Conservation (phyloP, 257 asterid genomes). For the Solanum ahanhuiri region DNA sequence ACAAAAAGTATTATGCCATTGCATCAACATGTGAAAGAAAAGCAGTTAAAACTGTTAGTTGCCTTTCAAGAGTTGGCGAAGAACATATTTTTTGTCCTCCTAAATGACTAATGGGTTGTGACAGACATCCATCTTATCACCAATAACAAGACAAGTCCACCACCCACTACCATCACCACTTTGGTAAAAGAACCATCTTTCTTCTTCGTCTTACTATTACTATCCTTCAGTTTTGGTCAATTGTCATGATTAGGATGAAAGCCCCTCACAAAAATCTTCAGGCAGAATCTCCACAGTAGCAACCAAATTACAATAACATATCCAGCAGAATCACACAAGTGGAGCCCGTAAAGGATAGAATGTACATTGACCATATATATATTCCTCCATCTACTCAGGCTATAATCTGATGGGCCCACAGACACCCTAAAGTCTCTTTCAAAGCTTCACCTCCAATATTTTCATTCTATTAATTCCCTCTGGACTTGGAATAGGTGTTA, state of each 20-base stretch:
- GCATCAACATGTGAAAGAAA: background rate
- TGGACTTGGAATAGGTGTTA: conserved; percentile 1
- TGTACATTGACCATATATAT: background rate
- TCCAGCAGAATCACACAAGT: fast-evolving
- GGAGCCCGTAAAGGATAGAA: fast-evolving
- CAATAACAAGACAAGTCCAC: background rate
- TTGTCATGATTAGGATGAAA: conserved; percentile 5
- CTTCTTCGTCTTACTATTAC: background rate
- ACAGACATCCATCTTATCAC: conserved; percentile 1
- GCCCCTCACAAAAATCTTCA: conserved; percentile 16
- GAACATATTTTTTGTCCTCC: background rate
- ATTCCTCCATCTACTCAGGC: conserved; percentile 7
- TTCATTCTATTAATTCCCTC: conserved; percentile 2
- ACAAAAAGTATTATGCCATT: background rate
- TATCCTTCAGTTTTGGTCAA: background rate
- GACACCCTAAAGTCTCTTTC: conserved; percentile 29
- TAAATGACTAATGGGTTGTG: background rate
- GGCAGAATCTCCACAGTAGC: conserved; percentile 23
- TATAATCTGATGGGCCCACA: conserved; percentile 19
- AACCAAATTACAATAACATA: background rate
- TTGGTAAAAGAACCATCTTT: background rate
- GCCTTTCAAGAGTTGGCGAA: background rate
- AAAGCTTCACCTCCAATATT: conserved; percentile 11
- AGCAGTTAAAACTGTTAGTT: conserved; percentile 2
- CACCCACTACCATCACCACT: conserved; percentile 2